These are phyloP conservation scores for Aureobasidium subglaciale DNA, from an alignment of 2,329 filamentous ascomycete species.

Conservation along the genomic window DNA sequence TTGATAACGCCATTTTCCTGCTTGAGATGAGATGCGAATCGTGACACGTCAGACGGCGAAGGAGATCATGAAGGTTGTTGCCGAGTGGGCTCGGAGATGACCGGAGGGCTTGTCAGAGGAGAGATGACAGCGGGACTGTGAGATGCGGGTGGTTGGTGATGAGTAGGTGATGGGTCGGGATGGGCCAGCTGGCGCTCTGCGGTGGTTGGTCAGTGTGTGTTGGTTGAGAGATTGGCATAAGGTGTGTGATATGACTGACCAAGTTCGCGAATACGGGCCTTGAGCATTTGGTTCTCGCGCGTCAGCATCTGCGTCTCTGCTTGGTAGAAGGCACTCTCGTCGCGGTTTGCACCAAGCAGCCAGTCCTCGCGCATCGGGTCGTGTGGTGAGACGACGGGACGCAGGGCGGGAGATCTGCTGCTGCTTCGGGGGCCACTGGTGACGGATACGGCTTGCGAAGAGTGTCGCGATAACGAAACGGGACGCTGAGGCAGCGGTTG, in stretches of 20 bases:
- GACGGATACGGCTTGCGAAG: conserved; percentile 31
- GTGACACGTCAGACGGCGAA: neutral
- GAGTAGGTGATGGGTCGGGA: neutral
- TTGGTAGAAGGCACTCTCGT: conserved; percentile 74
- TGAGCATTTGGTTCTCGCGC: conserved; percentile 77
- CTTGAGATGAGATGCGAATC: neutral
- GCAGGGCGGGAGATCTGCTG: conserved; percentile 40
- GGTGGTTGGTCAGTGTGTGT: neutral
- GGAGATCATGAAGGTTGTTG: neutral
- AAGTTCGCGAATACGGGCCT: conserved; percentile 64
- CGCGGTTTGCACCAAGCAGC: conserved; percentile 52
- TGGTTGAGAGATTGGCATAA: no score
- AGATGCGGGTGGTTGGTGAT: conserved; percentile 1
- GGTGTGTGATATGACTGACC: conserved; percentile 42
- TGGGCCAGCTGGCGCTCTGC: conserved; percentile 6
- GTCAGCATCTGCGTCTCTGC: conserved; percentile 72
- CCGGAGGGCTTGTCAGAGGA: neutral
- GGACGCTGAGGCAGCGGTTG: conserved; percentile 20
- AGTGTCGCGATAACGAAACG: conserved; percentile 37
- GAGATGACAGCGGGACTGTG: conserved; percentile 13
- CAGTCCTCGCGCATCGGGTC: conserved; percentile 45
- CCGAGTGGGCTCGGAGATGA: neutral
- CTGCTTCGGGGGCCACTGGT: conserved; percentile 31
- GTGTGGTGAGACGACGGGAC: conserved; percentile 48
- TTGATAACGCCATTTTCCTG: neutral